These are phyloP conservation scores for Colletotrichum tropicicola DNA, from an alignment of 2,329 filamentous ascomycete species.

Conservation along the genomic window DNA sequence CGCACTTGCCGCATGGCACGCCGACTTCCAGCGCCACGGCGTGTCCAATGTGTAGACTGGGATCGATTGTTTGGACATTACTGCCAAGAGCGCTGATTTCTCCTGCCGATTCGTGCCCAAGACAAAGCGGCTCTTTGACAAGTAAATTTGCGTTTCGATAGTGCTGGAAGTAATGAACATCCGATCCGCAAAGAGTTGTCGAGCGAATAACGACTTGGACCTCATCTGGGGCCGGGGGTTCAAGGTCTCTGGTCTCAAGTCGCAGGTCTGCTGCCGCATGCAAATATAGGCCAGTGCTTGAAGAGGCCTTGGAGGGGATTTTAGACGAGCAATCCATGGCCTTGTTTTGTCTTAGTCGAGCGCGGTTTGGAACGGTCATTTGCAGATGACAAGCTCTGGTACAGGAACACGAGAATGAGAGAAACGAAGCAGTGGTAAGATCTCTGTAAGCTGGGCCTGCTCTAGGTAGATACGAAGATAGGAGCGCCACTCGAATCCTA, in stretches of 20 bases:
- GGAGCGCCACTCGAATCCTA: no score
- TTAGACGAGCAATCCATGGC: no score
- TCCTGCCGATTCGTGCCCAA: conserved; percentile 73
- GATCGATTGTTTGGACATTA: conserved; percentile 49
- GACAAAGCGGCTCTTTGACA: conserved; percentile 45
- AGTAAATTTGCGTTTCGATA: conserved; percentile 65
- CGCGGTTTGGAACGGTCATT: no score
- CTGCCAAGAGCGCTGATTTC: conserved; percentile 65
- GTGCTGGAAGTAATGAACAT: conserved; percentile 66
- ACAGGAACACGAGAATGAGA: no score
- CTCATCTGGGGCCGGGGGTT: conserved; percentile 38
- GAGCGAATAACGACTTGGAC: conserved; percentile 63
- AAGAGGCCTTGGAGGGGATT: no score
- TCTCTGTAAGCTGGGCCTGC: no score
- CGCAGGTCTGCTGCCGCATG: neutral
- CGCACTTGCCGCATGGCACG: conserved; percentile 62
- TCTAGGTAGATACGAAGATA: no score
- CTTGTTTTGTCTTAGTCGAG: no score
- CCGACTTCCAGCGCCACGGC: conserved; percentile 75
- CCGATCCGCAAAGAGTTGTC: conserved; percentile 66
- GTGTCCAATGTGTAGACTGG: conserved; percentile 67
- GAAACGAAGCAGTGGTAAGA: no score
- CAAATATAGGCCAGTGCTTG: neutral
- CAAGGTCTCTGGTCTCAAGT: neutral
- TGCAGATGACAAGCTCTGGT: no score